Evolutionary conservation across 2,329 filamentous ascomycete species (phyloP), one percentile per base, ranked within the genome.

Genomic region (Fusarium torulosum): DNA sequence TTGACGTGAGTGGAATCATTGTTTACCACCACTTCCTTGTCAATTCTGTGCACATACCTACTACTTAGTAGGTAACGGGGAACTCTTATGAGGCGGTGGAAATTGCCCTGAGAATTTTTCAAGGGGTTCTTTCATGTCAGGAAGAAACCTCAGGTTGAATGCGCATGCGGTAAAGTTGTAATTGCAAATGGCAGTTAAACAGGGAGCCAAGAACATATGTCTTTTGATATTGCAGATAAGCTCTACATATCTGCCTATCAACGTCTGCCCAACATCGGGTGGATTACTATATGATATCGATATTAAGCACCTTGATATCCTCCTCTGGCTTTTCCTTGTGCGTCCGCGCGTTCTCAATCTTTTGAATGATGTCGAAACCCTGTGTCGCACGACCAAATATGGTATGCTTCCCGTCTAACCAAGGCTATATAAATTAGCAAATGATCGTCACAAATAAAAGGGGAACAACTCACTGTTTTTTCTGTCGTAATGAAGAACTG

Each of bases 401-500:
- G 1, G 95, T 98, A 78, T 99, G 96, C 79, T 97, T 97, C 67
- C 91, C 90, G 77, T 99, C 96, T 52, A 99, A 81, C 96, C 96
- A 99, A 7, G 94, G 91, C 83, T 91, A 71, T 47, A 66, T 79
- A 74, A 78, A 67, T 66, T 29, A 69, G 54, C 19, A 40, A 40
- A 37, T 29, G 11, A 3, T 41, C 7, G n/a, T 33, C 21, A 8
- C 6, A 9, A 14, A 25, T 15, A 17, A 3, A 19, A 21, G 19
- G 3, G 49, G 15, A 31, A 13, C 19, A 54, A 85, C 88, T 82
- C 82, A 91, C 90, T 70, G 96, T 94, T 82, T 97, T 97, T 79
- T 97, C 96, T 0, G 95, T 97, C 0, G 96, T 99, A 70, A 99
- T 97, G 75, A 99, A 99, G 78, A 99, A 99, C 78, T 99, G 96